A percentile compares a stretch with the other conserved stretches of the same genome.
These are phyloP conservation scores for Beauveria bassiana DNA, from an alignment of 2,329 filamentous ascomycete genomes.

Conservation along the genomic window DNA sequence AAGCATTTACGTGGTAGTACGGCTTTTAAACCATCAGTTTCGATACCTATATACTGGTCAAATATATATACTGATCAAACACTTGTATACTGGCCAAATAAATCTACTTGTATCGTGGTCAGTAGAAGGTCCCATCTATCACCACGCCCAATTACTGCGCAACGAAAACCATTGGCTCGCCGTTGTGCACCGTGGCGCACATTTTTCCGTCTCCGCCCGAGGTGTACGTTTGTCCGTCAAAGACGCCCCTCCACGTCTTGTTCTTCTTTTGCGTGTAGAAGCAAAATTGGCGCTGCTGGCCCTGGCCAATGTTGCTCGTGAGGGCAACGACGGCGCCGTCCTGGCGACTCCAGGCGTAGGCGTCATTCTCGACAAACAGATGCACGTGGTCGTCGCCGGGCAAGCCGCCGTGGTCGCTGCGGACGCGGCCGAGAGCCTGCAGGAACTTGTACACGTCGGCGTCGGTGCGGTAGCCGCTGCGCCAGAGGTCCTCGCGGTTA, in stretches of 20 bases:
- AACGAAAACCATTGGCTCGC: constrained; percentile 34
- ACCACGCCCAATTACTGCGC: neutral
- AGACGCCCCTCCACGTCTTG: constrained; percentile 32
- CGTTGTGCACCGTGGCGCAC: constrained; percentile 33
- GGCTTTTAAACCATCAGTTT: too few relatives aligned
- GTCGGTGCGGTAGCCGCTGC: constrained; percentile 38
- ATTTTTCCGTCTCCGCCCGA: constrained; percentile 32
- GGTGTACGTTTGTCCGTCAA: constrained; percentile 26
- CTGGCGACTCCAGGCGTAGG: constrained; percentile 38
- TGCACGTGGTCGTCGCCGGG: constrained; percentile 35
- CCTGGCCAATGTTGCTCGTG: constrained; percentile 35
- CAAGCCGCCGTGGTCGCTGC: constrained; percentile 27
- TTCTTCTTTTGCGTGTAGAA: constrained; percentile 32
- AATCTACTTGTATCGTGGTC: too few relatives aligned
- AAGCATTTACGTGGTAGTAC: constrained; percentile 21
- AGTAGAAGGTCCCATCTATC: neutral
- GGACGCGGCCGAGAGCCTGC: neutral
- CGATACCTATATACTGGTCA: neutral
- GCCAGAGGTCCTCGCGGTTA: constrained; percentile 53
- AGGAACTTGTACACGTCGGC: constrained; percentile 42
- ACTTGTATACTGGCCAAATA: neutral
- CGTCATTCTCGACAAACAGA: constrained; percentile 32
- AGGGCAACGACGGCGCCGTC: constrained; percentile 36
- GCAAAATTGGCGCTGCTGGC: constrained; percentile 31
- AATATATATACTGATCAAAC: neutral